These are phyloP conservation scores for Aspergillus hancockii DNA, from an alignment of 495 filamentous ascomycete genomes.

Conservation along the genomic window DNA sequence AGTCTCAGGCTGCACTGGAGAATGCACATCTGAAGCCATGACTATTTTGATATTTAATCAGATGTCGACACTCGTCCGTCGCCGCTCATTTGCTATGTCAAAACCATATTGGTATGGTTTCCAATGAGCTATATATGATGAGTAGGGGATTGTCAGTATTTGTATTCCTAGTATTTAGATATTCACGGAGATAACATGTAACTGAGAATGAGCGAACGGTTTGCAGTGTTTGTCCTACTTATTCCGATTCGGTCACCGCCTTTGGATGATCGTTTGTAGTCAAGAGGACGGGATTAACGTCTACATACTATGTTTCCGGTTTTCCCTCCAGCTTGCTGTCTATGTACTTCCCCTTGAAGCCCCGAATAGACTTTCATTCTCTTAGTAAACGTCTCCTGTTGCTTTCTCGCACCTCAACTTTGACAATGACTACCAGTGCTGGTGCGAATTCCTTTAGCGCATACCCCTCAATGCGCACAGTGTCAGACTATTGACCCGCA, in stretches of 20 bases:
- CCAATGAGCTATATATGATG: constrained; percentile 13
- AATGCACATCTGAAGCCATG: constrained; percentile 25
- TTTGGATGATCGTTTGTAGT: not conserved
- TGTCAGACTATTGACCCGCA: not conserved
- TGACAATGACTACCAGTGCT: constrained; percentile 33
- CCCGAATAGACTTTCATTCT: constrained; percentile 13
- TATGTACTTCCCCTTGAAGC: constrained; percentile 27
- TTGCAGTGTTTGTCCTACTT: constrained; percentile 5
- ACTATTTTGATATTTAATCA: constrained; percentile 6
- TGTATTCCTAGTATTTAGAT: not conserved
- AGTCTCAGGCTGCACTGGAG: constrained; percentile 52
- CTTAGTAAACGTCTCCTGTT: not conserved
- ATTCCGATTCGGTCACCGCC: constrained; percentile 18
- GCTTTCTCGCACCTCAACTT: constrained; percentile 7
- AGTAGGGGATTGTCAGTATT: constrained; percentile 13
- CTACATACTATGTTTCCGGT: not conserved
- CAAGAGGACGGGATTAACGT: not conserved
- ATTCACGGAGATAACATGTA: not conserved
- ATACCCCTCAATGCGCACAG: not conserved
- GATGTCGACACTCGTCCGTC: not conserved
- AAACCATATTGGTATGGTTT: not conserved
- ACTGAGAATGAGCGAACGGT: constrained; percentile 13
- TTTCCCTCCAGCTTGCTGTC: not conserved
- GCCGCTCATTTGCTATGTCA: not conserved
- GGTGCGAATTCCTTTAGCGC: constrained; percentile 20